These are phyloP conservation scores for Clarireedia sp. DNA, from an alignment of 2,329 filamentous ascomycete genomes.

Conservation along the genomic window DNA sequence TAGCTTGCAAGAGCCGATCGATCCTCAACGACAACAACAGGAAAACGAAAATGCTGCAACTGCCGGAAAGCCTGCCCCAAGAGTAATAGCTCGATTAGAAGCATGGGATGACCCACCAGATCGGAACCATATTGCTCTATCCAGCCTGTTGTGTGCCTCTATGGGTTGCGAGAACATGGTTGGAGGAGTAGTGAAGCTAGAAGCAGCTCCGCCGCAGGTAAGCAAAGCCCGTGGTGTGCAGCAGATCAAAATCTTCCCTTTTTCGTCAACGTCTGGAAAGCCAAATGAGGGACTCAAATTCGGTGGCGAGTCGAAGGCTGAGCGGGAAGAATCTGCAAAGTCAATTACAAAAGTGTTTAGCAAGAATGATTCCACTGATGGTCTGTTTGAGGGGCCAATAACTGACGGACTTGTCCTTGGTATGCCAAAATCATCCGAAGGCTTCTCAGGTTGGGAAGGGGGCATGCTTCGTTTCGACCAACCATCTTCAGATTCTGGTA, in stretches of 20 bases:
- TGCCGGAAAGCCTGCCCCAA: constrained; percentile 50
- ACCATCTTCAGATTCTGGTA: constrained; percentile 37
- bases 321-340: constrained; percentile 68
- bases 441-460: constrained; percentile 65
- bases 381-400: constrained; percentile 72
- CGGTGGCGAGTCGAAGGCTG: constrained; percentile 77
- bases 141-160: constrained; percentile 64
- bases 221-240: constrained; percentile 35
- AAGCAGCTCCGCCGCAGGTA: constrained; percentile 56
- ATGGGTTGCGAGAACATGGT: constrained; percentile 67
- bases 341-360: constrained; percentile 64
- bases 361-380: constrained; percentile 43
- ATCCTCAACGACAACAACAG: constrained; percentile 58
- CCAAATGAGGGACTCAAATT: constrained; percentile 66
- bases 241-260: constrained; percentile 73
- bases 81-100: constrained; percentile 66
- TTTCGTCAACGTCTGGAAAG: constrained; percentile 49
- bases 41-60: constrained; percentile 58
- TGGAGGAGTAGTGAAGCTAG: constrained; percentile 79
- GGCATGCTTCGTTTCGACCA: constrained; percentile 75
- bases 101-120: constrained; percentile 85
- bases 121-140: constrained; percentile 70
- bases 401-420: constrained; percentile 81
- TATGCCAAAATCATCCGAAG: constrained; percentile 43
- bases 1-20: constrained; percentile 62